Evolutionary conservation across 2,329 filamentous ascomycete species (phyloP).

Genomic region (Chalaropsis ovoidea): DNA sequence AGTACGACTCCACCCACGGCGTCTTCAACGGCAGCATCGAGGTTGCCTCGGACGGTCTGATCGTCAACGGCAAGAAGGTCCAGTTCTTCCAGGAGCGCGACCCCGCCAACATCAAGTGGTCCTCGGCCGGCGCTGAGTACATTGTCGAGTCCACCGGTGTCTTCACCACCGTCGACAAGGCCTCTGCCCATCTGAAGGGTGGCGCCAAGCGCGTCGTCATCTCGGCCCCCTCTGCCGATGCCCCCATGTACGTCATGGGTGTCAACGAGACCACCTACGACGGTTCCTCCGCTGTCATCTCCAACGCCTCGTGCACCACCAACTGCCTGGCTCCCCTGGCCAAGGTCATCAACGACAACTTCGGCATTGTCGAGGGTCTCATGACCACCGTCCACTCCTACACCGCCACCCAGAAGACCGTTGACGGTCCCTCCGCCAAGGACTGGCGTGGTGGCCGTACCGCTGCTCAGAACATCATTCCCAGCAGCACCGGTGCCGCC

Average conservation of each 20-base stretch:
- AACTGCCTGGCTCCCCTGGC: constrained; percentile 99
- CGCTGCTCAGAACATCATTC: constrained; percentile 99
- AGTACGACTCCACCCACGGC: constrained; percentile 97
- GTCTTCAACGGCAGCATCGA: constrained; percentile 86
- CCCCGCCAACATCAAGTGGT: constrained; percentile 81
- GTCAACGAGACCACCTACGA: constrained; percentile 96
- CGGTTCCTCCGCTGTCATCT: constrained; percentile 82
- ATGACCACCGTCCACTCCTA: constrained; percentile 99
- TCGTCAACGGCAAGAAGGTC: constrained; percentile 82
- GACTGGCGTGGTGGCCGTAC: constrained; percentile 99
- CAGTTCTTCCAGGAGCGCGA: constrained; percentile 29
- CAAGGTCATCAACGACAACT: constrained; percentile 99
- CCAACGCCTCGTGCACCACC: constrained; percentile 99
- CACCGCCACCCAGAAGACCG: constrained; percentile 99
- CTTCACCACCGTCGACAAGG: constrained; percentile 98
- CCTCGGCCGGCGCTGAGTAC: constrained; percentile 66
- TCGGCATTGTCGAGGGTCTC: constrained; percentile 91
- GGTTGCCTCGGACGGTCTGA: constrained; percentile 59
- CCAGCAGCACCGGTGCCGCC: constrained; percentile 95
- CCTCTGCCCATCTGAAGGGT: constrained; percentile 83
- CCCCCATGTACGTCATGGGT: constrained; percentile 99
- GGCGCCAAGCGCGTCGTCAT: constrained; percentile 98
- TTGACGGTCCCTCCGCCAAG: constrained; percentile 94
- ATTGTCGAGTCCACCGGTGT: constrained; percentile 57
- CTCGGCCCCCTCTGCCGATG: constrained; percentile 85